Base-by-base conservation (phyloP, 148 eudicot species). In the Rhododendron henanense region DNA sequence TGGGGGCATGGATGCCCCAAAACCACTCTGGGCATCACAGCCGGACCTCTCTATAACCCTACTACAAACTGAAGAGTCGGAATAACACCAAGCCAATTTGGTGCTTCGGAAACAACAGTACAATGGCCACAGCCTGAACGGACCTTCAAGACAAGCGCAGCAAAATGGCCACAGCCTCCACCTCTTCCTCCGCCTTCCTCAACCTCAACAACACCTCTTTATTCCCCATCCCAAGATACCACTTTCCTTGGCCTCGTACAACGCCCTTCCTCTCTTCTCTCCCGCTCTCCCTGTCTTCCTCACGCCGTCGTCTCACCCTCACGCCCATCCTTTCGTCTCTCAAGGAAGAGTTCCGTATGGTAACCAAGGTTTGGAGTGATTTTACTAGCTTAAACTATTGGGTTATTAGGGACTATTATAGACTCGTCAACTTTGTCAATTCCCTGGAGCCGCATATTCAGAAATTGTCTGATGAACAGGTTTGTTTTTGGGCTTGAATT, bases 331-430 rank as follows among this genome's bases (percentile, higher is more conserved):
- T 53, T 45, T 81, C 86, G 8, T 86, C 90, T 77, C 89, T 90
- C 8, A 86, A 74, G 87, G 98, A 92, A 83, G 87, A 90, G 50
- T 81, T 93, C 16, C 93, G 92, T 59, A 90, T 79, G 67, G 65
- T 90, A 74, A 85, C 86, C 80, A 95, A 94, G 90, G 88, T 87
- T 63, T 97, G 93, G 94, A 90, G 87, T 81, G 97, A 94, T 85
- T 79, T 90, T 78, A 90, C 92, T 33, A 91, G 96, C 89, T 94
- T 94, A 90, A 97, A 97, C 86, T 85, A 93, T 67, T 97, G 98
- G 99, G 98, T 95, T 85, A 98, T 97, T 16, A 85, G 88, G 89
- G 99, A 97, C 87, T 97, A 97, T 85, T 89, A 94, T 83, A 94
- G 98, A n/a, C 96, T 97, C 18, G 98, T 97, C 76, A 91, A 86